A percentile compares a stretch with the other conserved stretches of the same genome.
phyloP scores from a whole-genome alignment of 2,329 filamentous ascomycete species.

The Tolypocladium ovalisporum region DNA sequence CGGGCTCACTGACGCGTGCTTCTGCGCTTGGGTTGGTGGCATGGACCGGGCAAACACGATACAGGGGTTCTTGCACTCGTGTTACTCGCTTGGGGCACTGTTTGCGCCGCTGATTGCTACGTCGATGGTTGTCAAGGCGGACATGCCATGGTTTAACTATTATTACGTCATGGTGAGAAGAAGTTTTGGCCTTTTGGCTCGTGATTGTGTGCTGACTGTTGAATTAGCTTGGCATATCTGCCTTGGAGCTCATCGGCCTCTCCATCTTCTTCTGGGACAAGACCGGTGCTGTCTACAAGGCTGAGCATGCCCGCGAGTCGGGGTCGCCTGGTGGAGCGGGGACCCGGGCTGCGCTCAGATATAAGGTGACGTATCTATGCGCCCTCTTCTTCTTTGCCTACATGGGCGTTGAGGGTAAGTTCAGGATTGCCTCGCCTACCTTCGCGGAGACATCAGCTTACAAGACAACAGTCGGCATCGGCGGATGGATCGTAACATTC shows the following conservation, averaged over 20 bases:
- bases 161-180: conserved; percentile 65
- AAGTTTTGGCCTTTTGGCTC: conserved; percentile 10
- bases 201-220: background rate
- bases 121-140: conserved; percentile 49
- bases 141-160: conserved; percentile 54
- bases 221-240: conserved; percentile 30
- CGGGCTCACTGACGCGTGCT: conserved; percentile 45
- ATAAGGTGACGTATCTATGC: conserved; percentile 52
- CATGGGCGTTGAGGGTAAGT: conserved; percentile 54
- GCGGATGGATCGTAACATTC: conserved; percentile 72
- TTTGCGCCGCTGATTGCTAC: conserved; percentile 56
- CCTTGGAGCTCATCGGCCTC: conserved; percentile 43
- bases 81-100: conserved; percentile 55
- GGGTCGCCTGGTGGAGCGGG: conserved; percentile 16
- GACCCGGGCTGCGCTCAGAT: conserved; percentile 27
- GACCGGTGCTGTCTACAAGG: conserved; percentile 42
- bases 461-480: conserved; percentile 41
- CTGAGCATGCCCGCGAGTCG: conserved; percentile 17
- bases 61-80: conserved; percentile 53
- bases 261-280: conserved; percentile 47
- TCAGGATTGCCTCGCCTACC: background rate
- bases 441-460: background rate
- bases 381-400: conserved; percentile 62
- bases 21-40: conserved; percentile 43
- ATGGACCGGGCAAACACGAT: conserved; percentile 60